phyloP scores from a whole-genome alignment of 768 basidiomycete species.

The Rhodosporidiobolus sp. region DNA sequence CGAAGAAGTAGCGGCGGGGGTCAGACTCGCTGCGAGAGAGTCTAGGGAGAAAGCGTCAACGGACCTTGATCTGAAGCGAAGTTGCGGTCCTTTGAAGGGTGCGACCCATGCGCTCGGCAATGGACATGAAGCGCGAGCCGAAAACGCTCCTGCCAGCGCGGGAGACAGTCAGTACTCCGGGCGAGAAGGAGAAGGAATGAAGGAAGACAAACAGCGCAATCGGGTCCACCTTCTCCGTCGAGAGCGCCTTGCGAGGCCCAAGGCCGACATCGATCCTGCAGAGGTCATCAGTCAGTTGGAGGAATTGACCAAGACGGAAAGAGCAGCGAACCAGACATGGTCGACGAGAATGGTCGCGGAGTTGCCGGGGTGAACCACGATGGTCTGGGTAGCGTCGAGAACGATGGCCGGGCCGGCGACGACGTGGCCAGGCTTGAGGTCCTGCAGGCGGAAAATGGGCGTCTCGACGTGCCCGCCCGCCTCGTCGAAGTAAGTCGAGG shows the following conservation, averaged over 20 bases:
- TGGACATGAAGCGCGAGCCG: slow-evolving; percentile 95
- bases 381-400: slow-evolving; percentile 91
- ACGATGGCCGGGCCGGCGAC: slow-evolving; percentile 86
- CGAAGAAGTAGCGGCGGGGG: no score
- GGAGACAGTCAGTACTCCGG: no score
- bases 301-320: no score
- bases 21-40: no score
- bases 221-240: slow-evolving; percentile 59
- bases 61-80: slow-evolving; percentile 70
- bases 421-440: slow-evolving; percentile 65
- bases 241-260: slow-evolving; percentile 41
- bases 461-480: slow-evolving; percentile 68
- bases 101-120: slow-evolving; percentile 48
- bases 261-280: slow-evolving; percentile 42
- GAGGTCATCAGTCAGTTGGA: no score
- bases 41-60: no score
- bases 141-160: no score
- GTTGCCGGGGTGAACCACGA: slow-evolving; percentile 58
- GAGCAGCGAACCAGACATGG: neutral
- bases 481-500: slow-evolving; percentile 76
- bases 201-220: no score
- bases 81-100: slow-evolving; percentile 1
- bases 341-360: slow-evolving; percentile 14
- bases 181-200: no score
- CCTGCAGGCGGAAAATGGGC: slow-evolving; percentile 71